These are phyloP conservation scores for Citrus maxima DNA, from an alignment of 345 rosid species.

Conservation along the genomic window DNA sequence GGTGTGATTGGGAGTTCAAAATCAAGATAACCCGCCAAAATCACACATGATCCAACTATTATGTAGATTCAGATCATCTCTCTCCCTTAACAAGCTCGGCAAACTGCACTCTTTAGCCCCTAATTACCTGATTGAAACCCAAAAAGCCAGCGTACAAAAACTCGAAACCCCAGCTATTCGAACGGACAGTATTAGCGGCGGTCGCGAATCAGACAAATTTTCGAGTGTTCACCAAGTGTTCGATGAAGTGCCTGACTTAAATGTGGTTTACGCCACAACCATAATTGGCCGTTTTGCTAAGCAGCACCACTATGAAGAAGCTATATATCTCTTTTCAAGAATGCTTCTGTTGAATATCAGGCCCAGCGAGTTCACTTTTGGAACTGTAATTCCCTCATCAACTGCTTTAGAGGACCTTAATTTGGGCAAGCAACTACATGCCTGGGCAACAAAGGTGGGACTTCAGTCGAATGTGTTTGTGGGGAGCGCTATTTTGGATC, in stretches of 20 bases:
- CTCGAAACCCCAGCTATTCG: slow-evolving; percentile 5
- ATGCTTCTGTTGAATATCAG: slow-evolving; percentile 45
- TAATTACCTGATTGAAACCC: background rate
- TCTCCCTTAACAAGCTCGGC: background rate
- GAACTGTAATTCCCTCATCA: slow-evolving; percentile 57
- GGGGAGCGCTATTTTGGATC: slow-evolving; percentile 59
- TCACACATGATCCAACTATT: background rate
- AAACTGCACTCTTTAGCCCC: background rate
- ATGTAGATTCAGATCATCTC: background rate
- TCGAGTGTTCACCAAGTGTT: slow-evolving; percentile 34
- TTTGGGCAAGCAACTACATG: slow-evolving; percentile 62
- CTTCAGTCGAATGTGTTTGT: slow-evolving; percentile 63
- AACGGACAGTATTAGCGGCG: background rate
- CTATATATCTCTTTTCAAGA: slow-evolving; percentile 42
- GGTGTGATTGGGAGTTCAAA: too few species aligned
- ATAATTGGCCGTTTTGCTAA: slow-evolving; percentile 46
- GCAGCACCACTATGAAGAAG: slow-evolving; percentile 43
- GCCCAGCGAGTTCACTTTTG: slow-evolving; percentile 76
- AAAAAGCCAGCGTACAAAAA: background rate
- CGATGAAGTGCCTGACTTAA: slow-evolving; percentile 48
- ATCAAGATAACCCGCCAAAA: background rate
- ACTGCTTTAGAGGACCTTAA: slow-evolving; percentile 36
- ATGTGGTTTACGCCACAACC: slow-evolving; percentile 57
- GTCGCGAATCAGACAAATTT: background rate
- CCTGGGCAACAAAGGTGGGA: slow-evolving; percentile 55